A percentile compares a stretch with the other conserved stretches of the same genome.
Conservation (phyloP, 257 asterid species). For the Fraxinus americana region DNA sequence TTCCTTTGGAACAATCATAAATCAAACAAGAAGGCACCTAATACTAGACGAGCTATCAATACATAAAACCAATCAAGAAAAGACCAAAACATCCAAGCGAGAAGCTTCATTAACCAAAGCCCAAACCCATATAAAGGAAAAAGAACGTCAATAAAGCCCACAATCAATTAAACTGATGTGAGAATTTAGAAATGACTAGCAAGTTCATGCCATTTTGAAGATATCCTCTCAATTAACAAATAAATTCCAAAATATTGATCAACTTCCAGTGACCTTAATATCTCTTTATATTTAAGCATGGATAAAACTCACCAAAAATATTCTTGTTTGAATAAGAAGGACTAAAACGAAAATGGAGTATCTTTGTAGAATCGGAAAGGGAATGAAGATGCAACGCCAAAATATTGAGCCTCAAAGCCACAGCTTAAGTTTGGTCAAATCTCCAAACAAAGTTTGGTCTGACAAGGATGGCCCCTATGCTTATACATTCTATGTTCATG, state of each 20-base stretch:
- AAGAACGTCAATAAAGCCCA: not conserved
- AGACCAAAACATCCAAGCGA: conserved; percentile 4
- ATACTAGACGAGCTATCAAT: not conserved
- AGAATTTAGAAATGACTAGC: conserved; percentile 9
- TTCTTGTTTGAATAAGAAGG: not conserved
- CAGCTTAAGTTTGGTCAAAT: not conserved
- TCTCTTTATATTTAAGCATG: not conserved
- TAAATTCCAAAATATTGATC: conserved; percentile 4
- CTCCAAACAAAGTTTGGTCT: not conserved
- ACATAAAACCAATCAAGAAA: conserved; percentile 1
- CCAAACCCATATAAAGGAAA: not conserved
- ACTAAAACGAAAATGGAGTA: not conserved
- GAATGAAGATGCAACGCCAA: not conserved
- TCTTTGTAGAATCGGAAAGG: not conserved
- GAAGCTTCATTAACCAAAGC: conserved; percentile 15
- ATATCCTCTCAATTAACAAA: not conserved
- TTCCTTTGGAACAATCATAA: not conserved
- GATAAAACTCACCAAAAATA: not conserved
- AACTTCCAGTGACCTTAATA: not conserved
- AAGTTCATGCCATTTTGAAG: not conserved
- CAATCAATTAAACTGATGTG: not conserved
- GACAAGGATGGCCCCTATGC: not conserved
- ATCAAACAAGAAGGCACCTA: not conserved
- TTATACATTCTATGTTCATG: not conserved
- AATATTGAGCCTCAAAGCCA: not conserved